These are phyloP conservation scores for Leucaena leucocephala DNA, from an alignment of 306 rosid genomes.

Conservation along the genomic window DNA sequence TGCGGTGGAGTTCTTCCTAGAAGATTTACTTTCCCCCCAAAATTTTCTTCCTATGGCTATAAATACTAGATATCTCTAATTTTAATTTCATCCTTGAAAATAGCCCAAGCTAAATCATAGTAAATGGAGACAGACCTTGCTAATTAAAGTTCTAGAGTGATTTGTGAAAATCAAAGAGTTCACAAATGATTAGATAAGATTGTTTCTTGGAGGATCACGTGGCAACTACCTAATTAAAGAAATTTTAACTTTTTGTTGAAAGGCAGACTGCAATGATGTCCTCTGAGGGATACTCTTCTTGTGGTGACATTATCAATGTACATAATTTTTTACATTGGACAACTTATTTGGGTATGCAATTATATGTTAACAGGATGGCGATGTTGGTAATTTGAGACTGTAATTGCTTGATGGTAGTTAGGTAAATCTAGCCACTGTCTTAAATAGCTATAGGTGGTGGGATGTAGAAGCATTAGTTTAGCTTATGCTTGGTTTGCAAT, in stretches of 20 bases:
- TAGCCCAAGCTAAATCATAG: too few relatives aligned
- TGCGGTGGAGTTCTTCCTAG: conserved; percentile 78
- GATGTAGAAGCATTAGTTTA: not conserved
- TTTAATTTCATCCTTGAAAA: too few relatives aligned
- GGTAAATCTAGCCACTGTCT: not conserved
- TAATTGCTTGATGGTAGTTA: conserved; percentile 8
- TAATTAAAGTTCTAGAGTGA: not conserved
- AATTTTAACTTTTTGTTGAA: not conserved
- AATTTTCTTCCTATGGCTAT: conserved; percentile 18
- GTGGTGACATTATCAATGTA: conserved; percentile 1
- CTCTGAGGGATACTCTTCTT: not conserved
- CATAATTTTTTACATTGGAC: not conserved
- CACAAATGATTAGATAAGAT: not conserved
- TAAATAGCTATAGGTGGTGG: not conserved
- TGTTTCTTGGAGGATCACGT: not conserved
- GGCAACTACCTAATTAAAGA: not conserved
- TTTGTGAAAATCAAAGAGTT: not conserved
- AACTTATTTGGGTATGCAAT: conserved; percentile 11
- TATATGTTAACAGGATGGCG: not conserved
- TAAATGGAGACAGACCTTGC: too few relatives aligned
- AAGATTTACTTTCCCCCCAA: conserved; percentile 83
- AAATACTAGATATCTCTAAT: too few relatives aligned
- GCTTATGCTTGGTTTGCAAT: conserved; percentile 18
- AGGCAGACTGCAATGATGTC: not conserved
- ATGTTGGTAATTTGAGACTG: not conserved